phyloP scores from a whole-genome alignment of 1,284 basidiomycete genomes.

The Albatrellus sp. region DNA sequence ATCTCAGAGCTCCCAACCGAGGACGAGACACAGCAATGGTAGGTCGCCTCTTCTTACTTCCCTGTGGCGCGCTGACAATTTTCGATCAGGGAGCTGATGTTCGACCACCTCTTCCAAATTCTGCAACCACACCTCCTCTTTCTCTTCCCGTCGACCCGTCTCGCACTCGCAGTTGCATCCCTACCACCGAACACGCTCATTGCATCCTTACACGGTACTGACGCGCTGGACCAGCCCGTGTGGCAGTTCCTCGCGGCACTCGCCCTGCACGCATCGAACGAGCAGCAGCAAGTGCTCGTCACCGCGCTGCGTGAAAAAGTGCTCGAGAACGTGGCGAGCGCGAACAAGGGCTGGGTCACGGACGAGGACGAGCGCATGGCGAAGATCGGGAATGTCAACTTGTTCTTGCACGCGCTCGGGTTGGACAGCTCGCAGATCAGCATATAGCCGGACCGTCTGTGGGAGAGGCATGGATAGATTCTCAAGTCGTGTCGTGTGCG shows the following conservation, averaged over 20 bases:
- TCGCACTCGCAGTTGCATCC: constrained; percentile 31
- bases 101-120: constrained; percentile 74
- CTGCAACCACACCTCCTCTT: constrained; percentile 64
- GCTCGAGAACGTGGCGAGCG: constrained; percentile 72
- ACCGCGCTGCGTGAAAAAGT: constrained; percentile 86
- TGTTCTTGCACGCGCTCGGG: constrained; percentile 76
- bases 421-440: constrained; percentile 76
- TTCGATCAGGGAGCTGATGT: constrained; percentile 60
- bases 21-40: constrained; percentile 84
- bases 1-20: constrained; percentile 42
- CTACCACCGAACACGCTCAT: constrained; percentile 19
- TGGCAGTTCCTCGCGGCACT: constrained; percentile 89
- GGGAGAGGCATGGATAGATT: neutral
- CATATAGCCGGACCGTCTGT: constrained; percentile 24
- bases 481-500: neutral
- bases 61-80: neutral
- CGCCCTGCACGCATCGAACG: constrained; percentile 73
- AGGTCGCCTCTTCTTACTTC: constrained; percentile 14
- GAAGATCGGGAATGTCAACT: constrained; percentile 73
- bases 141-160: constrained; percentile 86
- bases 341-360: constrained; percentile 59
- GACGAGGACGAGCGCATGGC: constrained; percentile 58
- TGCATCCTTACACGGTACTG: constrained; percentile 22
- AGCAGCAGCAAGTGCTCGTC: constrained; percentile 83
- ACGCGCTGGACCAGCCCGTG: constrained; percentile 80